Base-by-base conservation (phyloP, 2,329 filamentous ascomycete genomes). In the Phoma sp. region DNA sequence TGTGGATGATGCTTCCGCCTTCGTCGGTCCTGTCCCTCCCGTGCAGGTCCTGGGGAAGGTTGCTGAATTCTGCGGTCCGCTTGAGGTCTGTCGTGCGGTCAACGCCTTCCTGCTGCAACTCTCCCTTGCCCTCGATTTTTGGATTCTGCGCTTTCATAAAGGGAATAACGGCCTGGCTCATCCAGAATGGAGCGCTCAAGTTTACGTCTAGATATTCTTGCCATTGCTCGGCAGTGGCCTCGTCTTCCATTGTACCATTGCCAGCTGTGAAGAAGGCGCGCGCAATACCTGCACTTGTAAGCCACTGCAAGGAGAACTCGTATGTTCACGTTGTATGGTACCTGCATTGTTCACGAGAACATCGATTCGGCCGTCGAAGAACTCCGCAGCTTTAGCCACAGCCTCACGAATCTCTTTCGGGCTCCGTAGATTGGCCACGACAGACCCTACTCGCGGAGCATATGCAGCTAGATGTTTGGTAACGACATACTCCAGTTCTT, bases 391-490 rank as follows among this genome's bases (percentile, higher is more conserved):
- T 18, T 65, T 55, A 11, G 69, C 68, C 30, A 79, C 73, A 6
- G 68, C 65, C 13, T 67, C 58, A 7, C 70, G 66, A 22, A 65
- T 64, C 23, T 60, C 60, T 22, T 55, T 53, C 32, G 55, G 59
- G 48, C 74, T 69, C 30, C 72, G 71, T 23, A 80, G 71, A 59
- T 80, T 70, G 55, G 77, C 76, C 7, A 59, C 55, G 10, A 66
- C 50, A 7, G 59, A 60, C 57, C 62, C 49, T 18, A 59, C 47
- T 14, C 64, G 59, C 68, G 69, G 59, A 69, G 73, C 46, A 49
- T 67, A 48, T 52, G 65, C 45, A 60, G 54, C 66, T 2, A 75
- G 72, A 58, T 78, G 67, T 18, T 64, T 57, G n/a, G 47, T 53
- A 3, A 60, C 57, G 10, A 55, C 47, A 46, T 67, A 64, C 22